Evolutionary conservation across 495 filamentous ascomycete genomes (phyloP).

Genomic region (Talaromyces thailandensis): DNA sequence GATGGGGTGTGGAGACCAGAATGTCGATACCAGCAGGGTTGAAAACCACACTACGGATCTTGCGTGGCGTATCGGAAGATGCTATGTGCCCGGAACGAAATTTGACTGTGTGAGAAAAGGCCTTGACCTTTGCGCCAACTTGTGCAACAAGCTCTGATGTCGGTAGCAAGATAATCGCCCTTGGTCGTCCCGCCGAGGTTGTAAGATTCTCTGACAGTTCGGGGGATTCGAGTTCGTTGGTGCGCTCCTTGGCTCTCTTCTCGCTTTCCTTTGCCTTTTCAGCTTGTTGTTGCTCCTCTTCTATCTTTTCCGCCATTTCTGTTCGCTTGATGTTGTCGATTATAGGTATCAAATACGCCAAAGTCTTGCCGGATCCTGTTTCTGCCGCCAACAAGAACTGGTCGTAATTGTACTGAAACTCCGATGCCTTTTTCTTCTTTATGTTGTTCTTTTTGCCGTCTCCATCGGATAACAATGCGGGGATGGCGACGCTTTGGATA

Average conservation of each 20-base stretch:
- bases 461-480: constrained; percentile 52
- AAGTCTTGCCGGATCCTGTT: constrained; percentile 93
- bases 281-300: constrained; percentile 42
- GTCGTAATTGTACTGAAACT: constrained; percentile 37
- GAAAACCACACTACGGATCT: constrained; percentile 85
- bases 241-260: constrained; percentile 37
- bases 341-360: constrained; percentile 79
- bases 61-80: constrained; percentile 58
- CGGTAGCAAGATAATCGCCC: constrained; percentile 82
- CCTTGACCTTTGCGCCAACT: constrained; percentile 69
- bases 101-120: constrained; percentile 71
- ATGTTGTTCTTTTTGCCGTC: constrained; percentile 16
- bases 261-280: constrained; percentile 37
- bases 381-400: constrained; percentile 89
- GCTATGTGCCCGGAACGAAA: constrained; percentile 73
- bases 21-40: constrained; percentile 74
- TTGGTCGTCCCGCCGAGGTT: constrained; percentile 65
- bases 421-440: constrained; percentile 15
- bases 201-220: constrained; percentile 54
- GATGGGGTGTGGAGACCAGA: constrained; percentile 78
- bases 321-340: constrained; percentile 75
- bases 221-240: constrained; percentile 45
- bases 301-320: constrained; percentile 54
- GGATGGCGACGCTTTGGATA: constrained; percentile 82
- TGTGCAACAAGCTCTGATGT: constrained; percentile 91